Base-by-base conservation (phyloP, 2,329 filamentous ascomycete genomes). In the Colletotrichum karsti region DNA sequence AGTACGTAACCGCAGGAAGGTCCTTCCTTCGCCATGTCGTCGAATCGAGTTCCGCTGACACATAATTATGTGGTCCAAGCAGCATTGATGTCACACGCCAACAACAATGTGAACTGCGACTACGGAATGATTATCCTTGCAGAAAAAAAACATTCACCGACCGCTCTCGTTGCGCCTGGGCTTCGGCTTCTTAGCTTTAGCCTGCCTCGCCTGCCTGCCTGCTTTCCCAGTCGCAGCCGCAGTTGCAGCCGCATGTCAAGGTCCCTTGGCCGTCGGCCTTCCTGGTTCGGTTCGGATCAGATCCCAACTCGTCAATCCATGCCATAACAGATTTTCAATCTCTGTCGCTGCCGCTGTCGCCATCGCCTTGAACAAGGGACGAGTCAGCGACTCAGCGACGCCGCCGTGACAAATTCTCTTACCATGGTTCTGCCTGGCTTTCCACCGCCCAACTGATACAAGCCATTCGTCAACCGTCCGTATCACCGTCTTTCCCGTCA, bases 41-140 rank as follows among this genome's bases (percentile, higher is more conserved):
- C 65, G 60, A 68, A 68, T 59, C 60, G 60, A 68, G 53, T 68
- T 68, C 37, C 30, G 65, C 65, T 68, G 60, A 68, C 65, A 65
- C 53, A 68, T 39, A 41, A 64, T 42, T 33, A 12, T 35, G 33
- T 58, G 28, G 60, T 24, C 44, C 60, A 28, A 48, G n/a, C 60
- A n/a, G 65, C 65, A 59, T 64, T 68, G 65, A 68, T 68, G 65
- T 58, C 59, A 63, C 24, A 54, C 44, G 8, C 35, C n/a, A 53
- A 22, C 35, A 33, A 39, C 18, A 55, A n/a, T n/a, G n/a, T n/a
- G n/a, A n/a, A n/a, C n/a, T n/a, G 51, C 51, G 51, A 55, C 33
- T 33, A 30, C 51, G 51, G 51, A 55, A 41, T 55, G 51, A 18
- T 41, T 26, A 55, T 55, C 51, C 51, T 55, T 55, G 51, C 51